Base-by-base conservation (phyloP, 2,329 filamentous ascomycete species). In the Ascochyta koolunga region DNA sequence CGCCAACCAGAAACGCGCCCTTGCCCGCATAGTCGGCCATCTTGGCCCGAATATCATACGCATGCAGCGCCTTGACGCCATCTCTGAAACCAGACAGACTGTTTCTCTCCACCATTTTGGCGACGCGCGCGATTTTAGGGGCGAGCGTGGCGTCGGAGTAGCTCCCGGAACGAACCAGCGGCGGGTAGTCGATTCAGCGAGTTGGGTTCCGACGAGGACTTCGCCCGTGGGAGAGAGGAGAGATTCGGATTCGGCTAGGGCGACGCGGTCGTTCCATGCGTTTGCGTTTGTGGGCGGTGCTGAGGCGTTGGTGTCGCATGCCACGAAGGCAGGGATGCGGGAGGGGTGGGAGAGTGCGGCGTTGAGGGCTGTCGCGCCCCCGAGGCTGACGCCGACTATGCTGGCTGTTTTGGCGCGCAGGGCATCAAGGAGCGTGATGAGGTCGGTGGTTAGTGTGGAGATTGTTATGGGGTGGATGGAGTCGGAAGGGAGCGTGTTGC, bases 251-350 rank as follows among this genome's bases (percentile, higher is more conserved):
- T 90, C 86, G 0, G 89, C 86, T 3, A 93, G 73, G 0, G 78
- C 83, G 50, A 91, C 88, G 24, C 91, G 87, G 37, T 93, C 89
- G 50, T 85, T 85, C 91, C 91, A 96, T 0, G 90, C 89, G 41
- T 86, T 83, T 3, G 87, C 88, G 77, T 96, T 96, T 31, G 86
- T 86, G 0, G 86, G 78, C 54, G 89, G 90, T 0, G 88, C 86
- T 5, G 85, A 81, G 7, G 84, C 82, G 72, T 92, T 93, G 68
- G 91, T 96, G 74, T 95, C 90, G 73, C 90, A 93, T 3, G 87
- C 82, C 19, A 93, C 79, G 70, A 92, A 89, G 6, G 79, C 80
- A 1, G 65, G 70, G 13, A 91, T 75, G 37, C 84, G 80, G 1
- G 77, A 59, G 0, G 89, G 87, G 64, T 90, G 82, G 35, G 80